phyloP scores from a whole-genome alignment of 164 flowering plant genomes.

The Tetracentron sinense region DNA sequence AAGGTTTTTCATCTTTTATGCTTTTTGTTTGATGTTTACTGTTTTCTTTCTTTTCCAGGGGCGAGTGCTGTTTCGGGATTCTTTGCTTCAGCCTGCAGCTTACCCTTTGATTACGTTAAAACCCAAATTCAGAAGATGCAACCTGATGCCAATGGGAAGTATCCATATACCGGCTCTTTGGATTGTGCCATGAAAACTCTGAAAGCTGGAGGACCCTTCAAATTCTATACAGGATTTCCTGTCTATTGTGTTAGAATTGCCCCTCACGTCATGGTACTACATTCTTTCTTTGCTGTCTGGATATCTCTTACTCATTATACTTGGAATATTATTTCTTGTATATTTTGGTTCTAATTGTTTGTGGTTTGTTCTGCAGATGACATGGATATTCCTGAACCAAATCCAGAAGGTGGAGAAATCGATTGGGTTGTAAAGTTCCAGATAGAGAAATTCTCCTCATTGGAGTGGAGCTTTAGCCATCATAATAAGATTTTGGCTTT shows the following conservation, averaged over 20 bases:
- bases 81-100: slow-evolving; percentile 26
- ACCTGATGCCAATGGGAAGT: slow-evolving; percentile 27
- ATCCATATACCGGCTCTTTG: slow-evolving; percentile 27
- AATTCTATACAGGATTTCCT: slow-evolving; percentile 29
- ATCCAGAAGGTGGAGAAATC: slow-evolving; percentile 17
- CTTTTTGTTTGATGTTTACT: not conserved
- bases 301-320: not conserved
- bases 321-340: not conserved
- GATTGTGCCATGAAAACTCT: slow-evolving; percentile 27
- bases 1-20: not conserved
- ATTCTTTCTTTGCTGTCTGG: not conserved
- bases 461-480: not conserved
- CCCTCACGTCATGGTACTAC: slow-evolving; percentile 25
- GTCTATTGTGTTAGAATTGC: slow-evolving; percentile 27
- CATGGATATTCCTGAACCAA: slow-evolving; percentile 28
- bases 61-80: slow-evolving; percentile 33
- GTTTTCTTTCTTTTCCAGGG: slow-evolving; percentile 14
- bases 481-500: not conserved
- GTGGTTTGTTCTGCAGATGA: slow-evolving; percentile 15
- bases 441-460: not conserved
- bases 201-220: slow-evolving; percentile 26
- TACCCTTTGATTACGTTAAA: slow-evolving; percentile 31
- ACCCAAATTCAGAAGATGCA: slow-evolving; percentile 33
- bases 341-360: not conserved
- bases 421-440: slow-evolving; percentile 6